These are phyloP conservation scores for Lepiota brunneoincarnata DNA, from an alignment of 768 basidiomycete species.

Conservation along the genomic window DNA sequence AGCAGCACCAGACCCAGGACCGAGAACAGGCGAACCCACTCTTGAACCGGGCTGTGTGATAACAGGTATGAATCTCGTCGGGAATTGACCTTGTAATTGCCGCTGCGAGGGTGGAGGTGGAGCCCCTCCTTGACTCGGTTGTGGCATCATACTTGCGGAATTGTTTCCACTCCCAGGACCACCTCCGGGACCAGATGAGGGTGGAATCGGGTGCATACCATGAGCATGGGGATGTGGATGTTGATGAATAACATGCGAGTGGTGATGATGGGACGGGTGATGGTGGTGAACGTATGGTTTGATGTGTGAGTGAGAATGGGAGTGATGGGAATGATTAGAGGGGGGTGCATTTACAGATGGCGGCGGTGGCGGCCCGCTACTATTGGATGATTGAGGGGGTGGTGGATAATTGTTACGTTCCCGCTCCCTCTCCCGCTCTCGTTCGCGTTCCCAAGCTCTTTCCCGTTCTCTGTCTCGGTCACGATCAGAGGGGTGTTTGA, in stretches of 20 bases:
- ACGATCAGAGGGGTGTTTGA: slow-evolving; percentile 8
- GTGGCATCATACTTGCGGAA: not conserved
- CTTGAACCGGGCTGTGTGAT: slow-evolving; percentile 8
- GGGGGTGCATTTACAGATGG: not conserved
- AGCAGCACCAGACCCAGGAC: not conserved
- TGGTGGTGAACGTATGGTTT: slow-evolving; percentile 1
- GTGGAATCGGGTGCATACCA: not conserved
- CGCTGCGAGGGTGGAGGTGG: slow-evolving; percentile 7
- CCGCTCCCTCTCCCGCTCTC: slow-evolving; percentile 12
- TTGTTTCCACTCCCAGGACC: not conserved
- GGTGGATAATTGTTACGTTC: slow-evolving; percentile 9
- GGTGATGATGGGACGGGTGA: slow-evolving; percentile 1
- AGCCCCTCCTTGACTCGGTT: not conserved
- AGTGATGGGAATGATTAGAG: not conserved
- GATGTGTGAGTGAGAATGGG: slow-evolving; percentile 3
- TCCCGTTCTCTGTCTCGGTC: slow-evolving; percentile 15
- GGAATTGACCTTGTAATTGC: slow-evolving; percentile 8
- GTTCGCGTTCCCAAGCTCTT: slow-evolving; percentile 13
- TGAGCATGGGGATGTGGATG: not conserved
- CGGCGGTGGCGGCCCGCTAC: not conserved
- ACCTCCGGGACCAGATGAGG: not conserved
- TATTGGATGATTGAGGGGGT: not conserved
- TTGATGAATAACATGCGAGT: slow-evolving; percentile 1
- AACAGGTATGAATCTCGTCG: slow-evolving; percentile 7
- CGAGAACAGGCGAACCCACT: slow-evolving; percentile 8